A percentile compares a stretch with the other conserved stretches of the same genome.
Evolutionary conservation across 2,329 filamentous ascomycete genomes (phyloP).

Genomic region (Fusarium sp.): DNA sequence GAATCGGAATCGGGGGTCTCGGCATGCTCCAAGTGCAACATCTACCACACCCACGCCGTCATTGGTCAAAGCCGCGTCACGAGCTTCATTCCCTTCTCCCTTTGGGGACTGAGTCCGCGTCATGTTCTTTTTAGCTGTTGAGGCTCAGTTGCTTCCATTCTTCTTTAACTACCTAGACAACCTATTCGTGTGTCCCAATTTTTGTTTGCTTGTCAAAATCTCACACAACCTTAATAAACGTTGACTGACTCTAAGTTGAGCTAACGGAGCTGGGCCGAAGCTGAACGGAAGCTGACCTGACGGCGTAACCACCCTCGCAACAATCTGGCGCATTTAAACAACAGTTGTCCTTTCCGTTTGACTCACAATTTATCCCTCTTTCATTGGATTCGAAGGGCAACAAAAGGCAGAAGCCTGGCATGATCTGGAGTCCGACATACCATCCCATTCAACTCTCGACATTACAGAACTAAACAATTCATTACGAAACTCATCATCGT

Average conservation of each 20-base stretch:
- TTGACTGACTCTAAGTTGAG: neutral
- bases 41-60: constrained; percentile 13
- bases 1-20: constrained; percentile 22
- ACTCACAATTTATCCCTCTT: neutral
- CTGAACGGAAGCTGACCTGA: constrained; percentile 1
- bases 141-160: constrained; percentile 14
- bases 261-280: neutral
- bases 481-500: neutral
- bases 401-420: neutral
- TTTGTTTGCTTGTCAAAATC: neutral
- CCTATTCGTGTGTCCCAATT: constrained; percentile 5
- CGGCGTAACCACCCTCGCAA: constrained; percentile 10
- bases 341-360: neutral
- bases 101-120: constrained; percentile 30
- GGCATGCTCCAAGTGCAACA: constrained; percentile 30
- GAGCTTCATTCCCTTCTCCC: constrained; percentile 22
- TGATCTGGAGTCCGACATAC: neutral
- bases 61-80: constrained; percentile 35
- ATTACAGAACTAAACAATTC: neutral
- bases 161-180: neutral
- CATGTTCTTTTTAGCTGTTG: constrained; percentile 10
- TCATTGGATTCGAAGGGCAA: neutral
- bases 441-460: neutral
- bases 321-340: neutral
- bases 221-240: neutral